phyloP scores from a whole-genome alignment of 768 basidiomycete genomes.

The Rhodotorula toruloides region DNA sequence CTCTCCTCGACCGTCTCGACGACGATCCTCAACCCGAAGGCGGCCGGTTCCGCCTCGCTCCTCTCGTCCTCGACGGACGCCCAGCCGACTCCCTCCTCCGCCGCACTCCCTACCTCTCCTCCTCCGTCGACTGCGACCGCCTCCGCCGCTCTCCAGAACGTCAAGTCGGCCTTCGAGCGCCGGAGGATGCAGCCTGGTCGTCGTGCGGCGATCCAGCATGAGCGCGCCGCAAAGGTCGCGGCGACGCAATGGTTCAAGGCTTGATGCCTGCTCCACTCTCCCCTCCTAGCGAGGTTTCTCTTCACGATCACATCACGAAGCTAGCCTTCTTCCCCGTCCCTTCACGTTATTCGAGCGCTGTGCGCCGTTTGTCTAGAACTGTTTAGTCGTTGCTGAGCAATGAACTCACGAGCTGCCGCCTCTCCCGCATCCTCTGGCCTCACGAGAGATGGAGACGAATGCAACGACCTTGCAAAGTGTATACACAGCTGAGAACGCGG shows the following conservation, averaged over 20 bases:
- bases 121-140: background rate
- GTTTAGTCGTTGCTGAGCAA: background rate
- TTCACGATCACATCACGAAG: too few relatives aligned
- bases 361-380: background rate
- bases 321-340: too few relatives aligned
- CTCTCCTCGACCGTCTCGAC: background rate
- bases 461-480: background rate
- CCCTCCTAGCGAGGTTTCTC: too few relatives aligned
- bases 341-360: background rate
- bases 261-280: too few relatives aligned
- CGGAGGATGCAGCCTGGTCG: background rate
- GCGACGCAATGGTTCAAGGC: too few relatives aligned
- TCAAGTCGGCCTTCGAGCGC: background rate
- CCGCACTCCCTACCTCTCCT: background rate
- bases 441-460: background rate
- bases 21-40: slow-evolving; percentile 1
- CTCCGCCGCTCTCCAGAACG: too few relatives aligned
- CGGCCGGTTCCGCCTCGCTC: background rate
- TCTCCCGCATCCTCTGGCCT: background rate
- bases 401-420: background rate
- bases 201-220: too few relatives aligned
- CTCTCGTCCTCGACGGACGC: background rate
- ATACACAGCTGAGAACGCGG: background rate
- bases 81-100: background rate
- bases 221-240: too few relatives aligned